Evolutionary conservation across 108 stramenopile species (phyloP).

Genomic region (Aurantiochytrium sp.): DNA sequence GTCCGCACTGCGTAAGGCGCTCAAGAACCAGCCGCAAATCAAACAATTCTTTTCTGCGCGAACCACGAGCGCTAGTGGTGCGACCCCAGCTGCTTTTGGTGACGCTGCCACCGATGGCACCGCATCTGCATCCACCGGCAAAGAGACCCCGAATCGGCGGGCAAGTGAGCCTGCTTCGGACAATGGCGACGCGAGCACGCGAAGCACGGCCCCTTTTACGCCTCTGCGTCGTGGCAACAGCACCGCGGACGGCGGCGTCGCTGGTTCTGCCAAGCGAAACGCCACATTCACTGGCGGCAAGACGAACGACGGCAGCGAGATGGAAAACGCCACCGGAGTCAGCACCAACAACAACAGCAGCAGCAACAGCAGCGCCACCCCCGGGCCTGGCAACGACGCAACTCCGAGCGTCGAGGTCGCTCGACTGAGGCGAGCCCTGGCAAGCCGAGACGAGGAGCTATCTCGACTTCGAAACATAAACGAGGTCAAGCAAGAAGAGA

Average conservation of each 20-base stretch:
- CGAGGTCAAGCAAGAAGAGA: background rate
- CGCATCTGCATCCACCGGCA: background rate
- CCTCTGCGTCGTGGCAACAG: no score
- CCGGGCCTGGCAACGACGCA: background rate
- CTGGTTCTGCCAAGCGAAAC: no score
- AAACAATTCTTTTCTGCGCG: background rate
- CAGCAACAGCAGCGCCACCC: background rate
- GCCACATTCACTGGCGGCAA: no score
- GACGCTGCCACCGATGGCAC: background rate
- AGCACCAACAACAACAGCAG: background rate
- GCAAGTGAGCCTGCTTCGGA: background rate
- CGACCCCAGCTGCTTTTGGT: background rate
- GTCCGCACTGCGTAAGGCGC: background rate
- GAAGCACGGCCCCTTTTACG: no score
- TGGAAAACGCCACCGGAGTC: no score
- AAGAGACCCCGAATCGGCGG: background rate
- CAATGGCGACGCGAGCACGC: no score
- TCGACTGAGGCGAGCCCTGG: background rate
- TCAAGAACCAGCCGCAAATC: constrained; percentile 12
- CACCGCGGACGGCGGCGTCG: no score
- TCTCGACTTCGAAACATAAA: background rate
- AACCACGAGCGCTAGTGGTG: background rate
- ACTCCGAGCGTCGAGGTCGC: background rate
- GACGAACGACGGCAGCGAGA: no score
- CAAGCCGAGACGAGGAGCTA: background rate